A percentile compares a stretch with the other conserved stretches of the same genome.
phyloP scores from a whole-genome alignment of 2,329 filamentous ascomycete species.

The Chalaropsis ovoidea region DNA sequence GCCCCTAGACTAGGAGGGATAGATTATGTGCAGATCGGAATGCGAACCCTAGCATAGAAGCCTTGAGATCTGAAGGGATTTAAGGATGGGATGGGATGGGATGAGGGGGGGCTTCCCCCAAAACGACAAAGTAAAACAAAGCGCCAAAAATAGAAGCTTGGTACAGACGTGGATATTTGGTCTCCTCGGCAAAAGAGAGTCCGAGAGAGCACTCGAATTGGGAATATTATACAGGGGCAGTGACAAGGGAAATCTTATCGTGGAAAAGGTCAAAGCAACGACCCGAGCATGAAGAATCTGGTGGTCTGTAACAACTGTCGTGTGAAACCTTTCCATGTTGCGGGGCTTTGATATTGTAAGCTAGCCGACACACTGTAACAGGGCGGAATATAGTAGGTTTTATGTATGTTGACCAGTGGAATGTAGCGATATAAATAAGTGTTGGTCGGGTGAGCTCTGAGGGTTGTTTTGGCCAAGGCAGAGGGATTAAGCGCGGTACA shows the following conservation, averaged over 20 bases:
- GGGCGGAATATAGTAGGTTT: background rate
- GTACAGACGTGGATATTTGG: background rate
- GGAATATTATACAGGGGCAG: background rate
- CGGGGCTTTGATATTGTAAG: background rate
- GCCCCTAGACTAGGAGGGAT: background rate
- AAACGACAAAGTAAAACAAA: background rate
- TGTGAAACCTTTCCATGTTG: background rate
- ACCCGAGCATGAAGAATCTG: background rate
- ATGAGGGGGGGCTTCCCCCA: background rate
- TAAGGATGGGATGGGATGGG: slow-evolving; percentile 4
- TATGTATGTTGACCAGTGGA: background rate
- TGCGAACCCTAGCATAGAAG: background rate
- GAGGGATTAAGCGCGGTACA: background rate
- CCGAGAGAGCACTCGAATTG: background rate
- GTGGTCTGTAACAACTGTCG: no score
- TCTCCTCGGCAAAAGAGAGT: background rate
- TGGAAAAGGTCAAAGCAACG: background rate
- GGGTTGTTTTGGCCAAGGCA: background rate
- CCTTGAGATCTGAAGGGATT: background rate
- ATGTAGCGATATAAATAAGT: background rate
- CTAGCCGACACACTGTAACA: background rate
- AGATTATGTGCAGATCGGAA: background rate
- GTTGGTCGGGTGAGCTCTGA: background rate
- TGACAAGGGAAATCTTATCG: background rate
- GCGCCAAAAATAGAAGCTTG: slow-evolving; percentile 2